phyloP scores from a whole-genome alignment of 2,329 filamentous ascomycete species.

The Chaetomium sp. region DNA sequence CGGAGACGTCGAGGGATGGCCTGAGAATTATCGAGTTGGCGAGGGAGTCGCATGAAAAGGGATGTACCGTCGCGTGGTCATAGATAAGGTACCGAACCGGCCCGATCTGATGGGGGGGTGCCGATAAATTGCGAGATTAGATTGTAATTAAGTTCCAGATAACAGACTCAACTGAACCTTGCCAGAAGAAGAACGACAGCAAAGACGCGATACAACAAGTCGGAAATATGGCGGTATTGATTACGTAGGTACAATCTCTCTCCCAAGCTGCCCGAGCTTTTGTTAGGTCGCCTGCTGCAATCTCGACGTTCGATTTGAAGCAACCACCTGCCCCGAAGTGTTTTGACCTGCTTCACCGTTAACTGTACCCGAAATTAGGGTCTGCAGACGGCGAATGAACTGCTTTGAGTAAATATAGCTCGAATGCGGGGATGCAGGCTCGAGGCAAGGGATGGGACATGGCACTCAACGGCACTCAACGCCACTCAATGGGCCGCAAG shows the following conservation, averaged over 20 bases:
- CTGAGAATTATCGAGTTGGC: constrained; percentile 48
- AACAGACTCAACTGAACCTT: background rate
- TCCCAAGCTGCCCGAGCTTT: background rate
- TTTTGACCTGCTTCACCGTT: background rate
- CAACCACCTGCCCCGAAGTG: background rate
- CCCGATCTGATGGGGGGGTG: background rate
- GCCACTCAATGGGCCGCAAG: no score
- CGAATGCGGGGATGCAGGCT: background rate
- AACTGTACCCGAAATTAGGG: background rate
- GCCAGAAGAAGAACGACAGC: no score
- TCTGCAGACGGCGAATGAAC: background rate
- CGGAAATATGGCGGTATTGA: background rate
- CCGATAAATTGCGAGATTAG: background rate
- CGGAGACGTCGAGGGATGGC: constrained; percentile 44
- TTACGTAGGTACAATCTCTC: background rate
- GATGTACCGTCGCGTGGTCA: constrained; percentile 29
- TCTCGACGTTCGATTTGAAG: background rate
- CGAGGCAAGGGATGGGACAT: background rate
- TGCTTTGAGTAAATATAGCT: background rate
- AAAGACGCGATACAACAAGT: background rate
- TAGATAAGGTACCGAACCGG: background rate
- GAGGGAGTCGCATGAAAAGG: constrained; percentile 39
- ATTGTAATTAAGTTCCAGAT: no score
- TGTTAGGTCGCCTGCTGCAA: background rate
- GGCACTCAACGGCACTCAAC: no score